Evolutionary conservation across 1,139 yeast genomes (phyloP), one percentile per base, ranked within the genome.

Genomic region (Magnusiomyces sp.): DNA sequence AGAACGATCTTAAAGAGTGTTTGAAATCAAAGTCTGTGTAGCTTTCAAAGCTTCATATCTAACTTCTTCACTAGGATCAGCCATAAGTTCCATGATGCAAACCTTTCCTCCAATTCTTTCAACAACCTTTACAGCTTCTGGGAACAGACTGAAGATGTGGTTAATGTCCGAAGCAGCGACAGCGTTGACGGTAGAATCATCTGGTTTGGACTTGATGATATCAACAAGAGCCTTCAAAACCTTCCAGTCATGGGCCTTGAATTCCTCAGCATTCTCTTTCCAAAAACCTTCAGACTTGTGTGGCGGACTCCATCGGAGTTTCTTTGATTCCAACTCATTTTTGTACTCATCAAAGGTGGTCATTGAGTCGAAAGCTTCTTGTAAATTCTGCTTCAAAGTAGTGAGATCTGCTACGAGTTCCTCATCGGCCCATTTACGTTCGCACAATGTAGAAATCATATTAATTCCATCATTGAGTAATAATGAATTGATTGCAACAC

Each of bases 41-140:
- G 97, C 89, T 66, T 86, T 87, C 63, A 92, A 77, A 1, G 98
- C 97, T 71, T 92, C 96, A 65, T 84, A 92, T 65, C 92, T 87
- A 59, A 92, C 90, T 62, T 88, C 95, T 40, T 90, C 76, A 65
- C 89, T 94, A 41, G 83, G 78, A 51, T 82, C 82, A 59, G 82
- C 87, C 79, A 92, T 82, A 57, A 89, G 74, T 55, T 79, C 77
- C 97, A 94, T 90, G 55, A 94, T 77, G 67, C 81, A 79, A 27
- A 84, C 71, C 72, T 92, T 88, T 62, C 80, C 76, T 36, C 80
- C 80, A 40, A 67, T 64, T 52, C 73, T 68, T 52, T 71, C 73
- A 50, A 83, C 66, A 13, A 77, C 70, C 49, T 70, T 71, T 43
- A 77, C 67, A 5, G 70, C 63, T 53, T 79, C 81, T 51, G 95